phyloP scores from a whole-genome alignment of 768 basidiomycete genomes.

The button mushroom (Agaricus bisporus) region DNA sequence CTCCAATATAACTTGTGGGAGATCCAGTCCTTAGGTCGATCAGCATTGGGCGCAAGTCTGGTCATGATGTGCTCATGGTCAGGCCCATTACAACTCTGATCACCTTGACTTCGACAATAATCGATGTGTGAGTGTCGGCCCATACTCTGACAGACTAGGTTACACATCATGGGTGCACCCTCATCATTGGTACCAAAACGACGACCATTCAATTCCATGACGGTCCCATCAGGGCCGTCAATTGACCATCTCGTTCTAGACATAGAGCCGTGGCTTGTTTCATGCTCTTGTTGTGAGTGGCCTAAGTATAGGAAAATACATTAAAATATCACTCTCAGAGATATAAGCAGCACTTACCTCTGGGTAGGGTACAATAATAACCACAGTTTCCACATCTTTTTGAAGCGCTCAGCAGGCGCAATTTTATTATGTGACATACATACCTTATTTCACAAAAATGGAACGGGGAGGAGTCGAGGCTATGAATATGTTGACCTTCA shows the following conservation, averaged over 20 bases:
- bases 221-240: slow-evolving; percentile 43
- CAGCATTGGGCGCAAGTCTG: slow-evolving; percentile 40
- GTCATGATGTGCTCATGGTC: slow-evolving; percentile 41
- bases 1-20: slow-evolving; percentile 53
- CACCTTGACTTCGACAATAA: slow-evolving; percentile 40
- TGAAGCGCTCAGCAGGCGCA: neutral
- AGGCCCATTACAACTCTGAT: slow-evolving; percentile 30
- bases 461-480: slow-evolving; percentile 33
- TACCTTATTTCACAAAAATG: slow-evolving; percentile 52
- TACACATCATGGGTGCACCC: slow-evolving; percentile 62
- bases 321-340: neutral
- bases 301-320: slow-evolving; percentile 26
- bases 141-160: slow-evolving; percentile 45
- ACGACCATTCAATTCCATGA: slow-evolving; percentile 48
- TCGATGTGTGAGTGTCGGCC: slow-evolving; percentile 55
- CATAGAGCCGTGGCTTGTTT: slow-evolving; percentile 62
- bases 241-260: slow-evolving; percentile 50
- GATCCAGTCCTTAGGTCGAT: slow-evolving; percentile 44
- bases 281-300: slow-evolving; percentile 54
- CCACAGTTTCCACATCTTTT: slow-evolving; percentile 47
- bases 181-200: slow-evolving; percentile 48
- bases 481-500: slow-evolving; percentile 43
- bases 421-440: slow-evolving; percentile 5
- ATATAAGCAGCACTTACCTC: slow-evolving; percentile 29
- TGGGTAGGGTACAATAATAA: slow-evolving; percentile 53